Evolutionary conservation across 176 grass and related monocot genomes (phyloP).

Genomic region (Aegilops tauschii): DNA sequence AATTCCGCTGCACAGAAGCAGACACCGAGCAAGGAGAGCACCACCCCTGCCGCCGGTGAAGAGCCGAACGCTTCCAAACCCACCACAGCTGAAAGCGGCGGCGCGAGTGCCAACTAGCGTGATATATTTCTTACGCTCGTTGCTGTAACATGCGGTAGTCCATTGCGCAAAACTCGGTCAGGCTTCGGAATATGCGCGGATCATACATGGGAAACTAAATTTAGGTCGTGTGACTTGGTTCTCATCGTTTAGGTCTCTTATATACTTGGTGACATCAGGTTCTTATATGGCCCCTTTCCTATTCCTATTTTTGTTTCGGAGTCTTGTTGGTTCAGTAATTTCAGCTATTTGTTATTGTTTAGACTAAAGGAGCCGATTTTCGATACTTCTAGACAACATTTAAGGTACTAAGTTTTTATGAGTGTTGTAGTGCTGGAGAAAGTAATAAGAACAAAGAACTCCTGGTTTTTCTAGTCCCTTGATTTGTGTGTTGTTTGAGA

Average conservation of each 20-base stretch:
- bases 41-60: conserved; percentile 23
- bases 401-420: not conserved
- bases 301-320: not conserved
- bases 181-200: conserved; percentile 7
- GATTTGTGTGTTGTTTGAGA: not conserved
- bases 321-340: not conserved
- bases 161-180: conserved; percentile 5
- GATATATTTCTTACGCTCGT: conserved; percentile 12
- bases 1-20: conserved; percentile 46
- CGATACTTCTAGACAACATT: conserved; percentile 22
- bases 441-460: conserved; percentile 45
- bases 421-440: conserved; percentile 13
- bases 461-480: not conserved
- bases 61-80: conserved; percentile 31
- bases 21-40: conserved; percentile 48
- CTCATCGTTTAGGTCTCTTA: conserved; percentile 14
- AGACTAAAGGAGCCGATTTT: conserved; percentile 12
- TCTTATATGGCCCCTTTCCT: conserved; percentile 26
- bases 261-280: conserved; percentile 21
- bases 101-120: conserved; percentile 39
- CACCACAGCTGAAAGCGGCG: conserved; percentile 30
- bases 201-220: conserved; percentile 20
- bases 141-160: conserved; percentile 1
- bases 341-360: conserved; percentile 27
- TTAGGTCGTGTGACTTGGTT: conserved; percentile 34